These are phyloP conservation scores for Stropharia rugosoannulata DNA, from an alignment of 768 basidiomycete genomes.

Conservation along the genomic window DNA sequence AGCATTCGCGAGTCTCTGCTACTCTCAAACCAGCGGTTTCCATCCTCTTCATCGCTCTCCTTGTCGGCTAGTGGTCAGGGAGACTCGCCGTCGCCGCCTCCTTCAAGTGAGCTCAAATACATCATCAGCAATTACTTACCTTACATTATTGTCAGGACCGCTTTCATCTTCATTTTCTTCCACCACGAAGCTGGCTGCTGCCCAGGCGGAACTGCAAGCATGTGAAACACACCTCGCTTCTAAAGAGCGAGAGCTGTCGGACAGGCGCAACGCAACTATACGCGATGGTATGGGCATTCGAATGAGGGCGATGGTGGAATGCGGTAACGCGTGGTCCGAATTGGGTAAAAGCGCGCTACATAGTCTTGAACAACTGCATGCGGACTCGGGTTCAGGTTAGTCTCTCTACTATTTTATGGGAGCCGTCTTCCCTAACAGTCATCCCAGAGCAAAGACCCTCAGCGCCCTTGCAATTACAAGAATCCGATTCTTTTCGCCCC, in stretches of 20 bases:
- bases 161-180: slow-evolving; percentile 25
- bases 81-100: slow-evolving; percentile 22
- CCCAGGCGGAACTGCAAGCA: slow-evolving; percentile 78
- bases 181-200: slow-evolving; percentile 56
- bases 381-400: slow-evolving; percentile 1
- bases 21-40: slow-evolving; percentile 26
- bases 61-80: slow-evolving; percentile 11
- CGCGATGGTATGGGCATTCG: slow-evolving; percentile 62
- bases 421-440: slow-evolving; percentile 6
- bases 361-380: slow-evolving; percentile 37
- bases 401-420: background rate
- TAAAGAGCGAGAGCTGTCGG: slow-evolving; percentile 66
- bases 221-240: slow-evolving; percentile 73
- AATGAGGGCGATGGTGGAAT: slow-evolving; percentile 65
- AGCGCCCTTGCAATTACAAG: background rate
- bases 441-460: slow-evolving; percentile 5
- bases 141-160: slow-evolving; percentile 14
- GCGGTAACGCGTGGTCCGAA: slow-evolving; percentile 67
- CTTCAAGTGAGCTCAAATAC: slow-evolving; percentile 17
- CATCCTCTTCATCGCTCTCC: slow-evolving; percentile 42
- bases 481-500: slow-evolving; percentile 21
- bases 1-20: slow-evolving; percentile 40
- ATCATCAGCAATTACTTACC: slow-evolving; percentile 10
- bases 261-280: slow-evolving; percentile 51
- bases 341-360: slow-evolving; percentile 61